Evolutionary conservation across 768 basidiomycete genomes (phyloP).

Genomic region (Lentinula boryana): DNA sequence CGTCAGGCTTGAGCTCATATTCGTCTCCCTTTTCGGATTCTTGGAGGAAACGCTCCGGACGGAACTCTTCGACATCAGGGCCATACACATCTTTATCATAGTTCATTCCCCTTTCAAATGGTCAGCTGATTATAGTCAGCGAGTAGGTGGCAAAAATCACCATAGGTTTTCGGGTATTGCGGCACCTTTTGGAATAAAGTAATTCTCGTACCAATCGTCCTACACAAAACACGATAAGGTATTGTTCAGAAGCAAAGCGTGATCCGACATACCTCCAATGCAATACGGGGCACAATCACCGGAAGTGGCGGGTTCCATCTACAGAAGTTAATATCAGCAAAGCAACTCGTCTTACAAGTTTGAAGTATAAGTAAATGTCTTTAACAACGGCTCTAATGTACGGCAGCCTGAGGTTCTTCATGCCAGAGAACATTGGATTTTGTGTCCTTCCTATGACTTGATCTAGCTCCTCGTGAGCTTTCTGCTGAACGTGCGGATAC

Average conservation of each 20-base stretch:
- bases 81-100: constrained; percentile 15
- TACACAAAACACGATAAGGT: not conserved
- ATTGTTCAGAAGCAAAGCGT: not conserved
- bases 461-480: constrained; percentile 20
- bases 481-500: constrained; percentile 14
- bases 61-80: constrained; percentile 13
- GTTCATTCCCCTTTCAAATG: constrained; percentile 11
- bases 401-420: constrained; percentile 9
- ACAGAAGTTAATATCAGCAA: constrained; percentile 8
- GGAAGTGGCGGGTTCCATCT: constrained; percentile 1
- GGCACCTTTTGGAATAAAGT: constrained; percentile 20
- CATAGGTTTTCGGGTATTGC: constrained; percentile 2
- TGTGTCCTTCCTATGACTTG: constrained; percentile 14
- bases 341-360: constrained; percentile 17
- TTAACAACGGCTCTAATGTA: constrained; percentile 16
- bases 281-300: constrained; percentile 17
- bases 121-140: not conserved
- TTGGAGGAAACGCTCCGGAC: constrained; percentile 15
- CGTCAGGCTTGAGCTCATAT: constrained; percentile 8
- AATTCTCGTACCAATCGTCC: constrained; percentile 21
- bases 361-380: not conserved
- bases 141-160: not conserved
- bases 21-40: constrained; percentile 8
- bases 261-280: constrained; percentile 11
- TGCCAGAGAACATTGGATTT: constrained; percentile 16